phyloP scores from a whole-genome alignment of 352 stramenopile species.

The Globisporangium solare region DNA sequence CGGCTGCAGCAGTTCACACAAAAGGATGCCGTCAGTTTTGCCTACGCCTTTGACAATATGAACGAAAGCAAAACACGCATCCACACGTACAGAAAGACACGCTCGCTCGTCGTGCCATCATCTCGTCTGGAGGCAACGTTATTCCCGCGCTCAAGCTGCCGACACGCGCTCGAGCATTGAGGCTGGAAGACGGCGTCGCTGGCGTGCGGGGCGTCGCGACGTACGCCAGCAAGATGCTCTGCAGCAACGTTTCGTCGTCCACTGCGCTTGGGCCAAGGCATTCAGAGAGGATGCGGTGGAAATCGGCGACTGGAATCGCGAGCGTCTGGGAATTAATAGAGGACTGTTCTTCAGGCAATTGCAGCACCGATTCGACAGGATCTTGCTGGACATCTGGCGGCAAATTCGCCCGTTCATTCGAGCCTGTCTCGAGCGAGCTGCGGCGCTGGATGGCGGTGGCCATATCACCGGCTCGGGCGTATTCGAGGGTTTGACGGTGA shows the following conservation, averaged over 20 bases:
- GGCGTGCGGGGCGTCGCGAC: constrained; percentile 7
- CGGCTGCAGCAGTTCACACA: neutral
- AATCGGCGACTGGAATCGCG: constrained; percentile 13
- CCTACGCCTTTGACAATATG: too few relatives aligned
- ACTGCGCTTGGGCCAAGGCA: constrained; percentile 6
- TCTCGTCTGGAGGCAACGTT: too few relatives aligned
- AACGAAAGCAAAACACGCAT: too few relatives aligned
- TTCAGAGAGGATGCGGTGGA: constrained; percentile 17
- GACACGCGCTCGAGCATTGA: neutral
- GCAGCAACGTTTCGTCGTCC: constrained; percentile 17
- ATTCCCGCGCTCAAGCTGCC: neutral
- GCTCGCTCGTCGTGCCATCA: too few relatives aligned
- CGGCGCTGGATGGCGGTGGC: too few relatives aligned
- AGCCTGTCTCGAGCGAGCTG: too few relatives aligned
- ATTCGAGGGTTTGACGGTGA: constrained; percentile 17
- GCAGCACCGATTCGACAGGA: neutral
- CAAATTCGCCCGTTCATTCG: neutral
- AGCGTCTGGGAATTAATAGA: constrained; percentile 3
- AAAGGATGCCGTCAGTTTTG: too few relatives aligned
- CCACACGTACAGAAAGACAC: too few relatives aligned
- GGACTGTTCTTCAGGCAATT: neutral
- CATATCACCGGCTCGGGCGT: neutral
- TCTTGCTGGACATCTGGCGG: neutral
- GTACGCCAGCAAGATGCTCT: constrained; percentile 26
- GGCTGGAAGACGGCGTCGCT: neutral